Evolutionary conservation across 2,329 filamentous ascomycete genomes (phyloP).

Genomic region (Claviceps citrina): DNA sequence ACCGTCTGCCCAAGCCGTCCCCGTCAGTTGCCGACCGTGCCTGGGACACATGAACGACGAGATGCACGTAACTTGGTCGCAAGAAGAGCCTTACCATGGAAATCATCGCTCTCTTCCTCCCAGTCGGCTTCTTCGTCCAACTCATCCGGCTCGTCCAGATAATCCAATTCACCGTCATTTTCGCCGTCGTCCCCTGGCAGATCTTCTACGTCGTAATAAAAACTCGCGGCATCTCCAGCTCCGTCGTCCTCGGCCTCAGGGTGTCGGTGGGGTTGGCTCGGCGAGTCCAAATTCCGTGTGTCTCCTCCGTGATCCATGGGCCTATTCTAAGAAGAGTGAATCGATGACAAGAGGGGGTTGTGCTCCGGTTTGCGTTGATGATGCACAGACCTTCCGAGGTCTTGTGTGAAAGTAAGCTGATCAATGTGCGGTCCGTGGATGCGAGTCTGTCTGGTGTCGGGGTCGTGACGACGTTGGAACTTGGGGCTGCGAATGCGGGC

Average conservation of each 20-base stretch:
- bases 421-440: no score
- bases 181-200: conserved; percentile 5
- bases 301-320: background rate
- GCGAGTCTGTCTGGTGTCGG: no score
- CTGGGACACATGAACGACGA: background rate
- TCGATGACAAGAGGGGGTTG: no score
- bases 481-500: no score
- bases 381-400: no score
- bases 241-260: conserved; percentile 3
- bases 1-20: background rate
- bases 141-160: conserved; percentile 10
- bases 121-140: conserved; percentile 8
- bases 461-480: no score
- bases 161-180: conserved; percentile 7
- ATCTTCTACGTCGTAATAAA: conserved; percentile 6
- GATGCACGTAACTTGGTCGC: no score
- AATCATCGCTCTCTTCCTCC: conserved; percentile 10
- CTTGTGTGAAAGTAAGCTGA: no score
- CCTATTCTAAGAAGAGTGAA: no score
- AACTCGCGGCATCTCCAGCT: conserved; percentile 15
- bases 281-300: background rate
- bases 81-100: conserved; percentile 7
- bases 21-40: background rate
- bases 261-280: background rate
- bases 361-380: no score